Conservation (phyloP, 192 early-diverging fungal genomes). For the Entrophospora sp. region DNA sequence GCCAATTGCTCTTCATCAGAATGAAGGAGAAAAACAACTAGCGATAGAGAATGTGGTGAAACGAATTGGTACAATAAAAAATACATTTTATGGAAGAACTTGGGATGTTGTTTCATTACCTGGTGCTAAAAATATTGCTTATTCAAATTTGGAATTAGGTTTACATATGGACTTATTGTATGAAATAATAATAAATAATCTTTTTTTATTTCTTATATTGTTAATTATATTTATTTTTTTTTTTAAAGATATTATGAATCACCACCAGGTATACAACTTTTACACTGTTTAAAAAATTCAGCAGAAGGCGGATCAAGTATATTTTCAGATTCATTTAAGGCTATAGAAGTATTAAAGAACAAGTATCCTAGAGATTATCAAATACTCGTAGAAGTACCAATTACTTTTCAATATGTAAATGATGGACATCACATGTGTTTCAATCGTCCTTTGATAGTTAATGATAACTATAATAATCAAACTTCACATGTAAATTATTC, state of each 20-base stretch:
- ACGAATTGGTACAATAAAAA: slow-evolving; percentile 56
- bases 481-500: slow-evolving; percentile 60
- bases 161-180: slow-evolving; percentile 86
- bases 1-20: slow-evolving; percentile 42
- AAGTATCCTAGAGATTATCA: slow-evolving; percentile 51
- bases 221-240: background rate
- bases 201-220: background rate
- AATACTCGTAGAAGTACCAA: slow-evolving; percentile 45
- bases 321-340: slow-evolving; percentile 67
- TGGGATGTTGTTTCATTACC: slow-evolving; percentile 73
- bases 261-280: slow-evolving; percentile 72
- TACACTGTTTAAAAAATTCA: slow-evolving; percentile 69
- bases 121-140: slow-evolving; percentile 77
- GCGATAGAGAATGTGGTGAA: slow-evolving; percentile 46
- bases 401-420: slow-evolving; percentile 77
- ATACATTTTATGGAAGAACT: slow-evolving; percentile 68
- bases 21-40: background rate
- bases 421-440: slow-evolving; percentile 66
- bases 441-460: slow-evolving; percentile 55
- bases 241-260: slow-evolving; percentile 61
- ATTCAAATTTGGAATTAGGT: slow-evolving; percentile 68
- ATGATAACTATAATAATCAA: slow-evolving; percentile 28
- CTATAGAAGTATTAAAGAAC: slow-evolving; percentile 50
- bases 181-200: slow-evolving; percentile 15
- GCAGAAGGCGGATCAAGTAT: slow-evolving; percentile 65